phyloP scores from a whole-genome alignment of 2,329 filamentous ascomycete species.

The Colletotrichum tropicale region DNA sequence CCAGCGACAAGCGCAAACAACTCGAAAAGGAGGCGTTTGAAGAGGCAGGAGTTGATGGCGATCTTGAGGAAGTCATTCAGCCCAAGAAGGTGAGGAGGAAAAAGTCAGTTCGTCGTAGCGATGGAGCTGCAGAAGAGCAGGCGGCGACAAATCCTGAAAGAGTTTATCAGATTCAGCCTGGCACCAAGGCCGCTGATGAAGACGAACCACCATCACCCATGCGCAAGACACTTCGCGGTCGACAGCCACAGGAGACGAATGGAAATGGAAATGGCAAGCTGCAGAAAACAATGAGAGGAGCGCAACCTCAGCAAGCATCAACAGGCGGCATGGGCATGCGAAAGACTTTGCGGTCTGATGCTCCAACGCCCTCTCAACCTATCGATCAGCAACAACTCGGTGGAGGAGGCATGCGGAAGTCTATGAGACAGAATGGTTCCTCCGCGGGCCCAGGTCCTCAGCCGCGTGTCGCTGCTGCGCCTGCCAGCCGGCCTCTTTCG shows the following conservation, averaged over 20 bases:
- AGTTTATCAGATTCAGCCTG: conserved; percentile 44
- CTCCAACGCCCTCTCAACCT: neutral
- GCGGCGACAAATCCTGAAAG: conserved; percentile 25
- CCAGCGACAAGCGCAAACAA: conserved; percentile 64
- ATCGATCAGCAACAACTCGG: neutral
- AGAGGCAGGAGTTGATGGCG: conserved; percentile 53
- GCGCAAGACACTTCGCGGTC: conserved; percentile 7
- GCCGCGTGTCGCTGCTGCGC: neutral
- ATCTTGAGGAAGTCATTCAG: conserved; percentile 39
- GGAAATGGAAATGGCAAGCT: conserved; percentile 33
- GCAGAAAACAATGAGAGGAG: conserved; percentile 51
- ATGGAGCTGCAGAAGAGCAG: conserved; percentile 19
- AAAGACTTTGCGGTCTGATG: conserved; percentile 24
- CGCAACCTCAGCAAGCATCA: conserved; percentile 23
- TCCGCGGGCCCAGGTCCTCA: neutral
- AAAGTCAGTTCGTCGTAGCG: conserved; percentile 31
- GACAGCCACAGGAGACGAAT: neutral
- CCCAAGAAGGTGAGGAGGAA: conserved; percentile 33
- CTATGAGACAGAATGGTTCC: conserved; percentile 22
- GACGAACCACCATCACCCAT: neutral
- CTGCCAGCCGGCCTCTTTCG: neutral
- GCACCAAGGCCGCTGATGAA: conserved; percentile 24
- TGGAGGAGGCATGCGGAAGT: conserved; percentile 32
- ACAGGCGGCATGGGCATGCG: conserved; percentile 26
- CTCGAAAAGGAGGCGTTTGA: conserved; percentile 63